phyloP scores from a whole-genome alignment of 2,329 filamentous ascomycete genomes.

The Aspergillus clavatus region DNA sequence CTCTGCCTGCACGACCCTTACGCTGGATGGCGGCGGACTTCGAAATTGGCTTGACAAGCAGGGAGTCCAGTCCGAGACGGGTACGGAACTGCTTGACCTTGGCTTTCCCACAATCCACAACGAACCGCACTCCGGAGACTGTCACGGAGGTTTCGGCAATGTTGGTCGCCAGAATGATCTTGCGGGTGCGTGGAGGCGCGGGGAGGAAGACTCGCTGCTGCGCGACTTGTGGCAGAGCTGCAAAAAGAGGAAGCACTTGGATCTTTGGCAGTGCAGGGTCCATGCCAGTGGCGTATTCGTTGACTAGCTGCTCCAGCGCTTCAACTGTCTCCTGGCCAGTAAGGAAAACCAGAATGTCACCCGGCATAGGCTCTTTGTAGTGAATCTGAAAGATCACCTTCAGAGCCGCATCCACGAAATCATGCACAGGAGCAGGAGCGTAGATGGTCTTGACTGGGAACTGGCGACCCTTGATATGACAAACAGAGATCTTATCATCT shows the following conservation, averaged over 20 bases:
- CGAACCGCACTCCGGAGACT: slow-evolving; percentile 84
- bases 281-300: slow-evolving; percentile 70
- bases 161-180: slow-evolving; percentile 89
- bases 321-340: slow-evolving; percentile 93
- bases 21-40: slow-evolving; percentile 90
- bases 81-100: slow-evolving; percentile 91
- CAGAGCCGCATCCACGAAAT: slow-evolving; percentile 76
- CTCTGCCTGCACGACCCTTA: slow-evolving; percentile 85
- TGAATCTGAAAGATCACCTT: slow-evolving; percentile 84
- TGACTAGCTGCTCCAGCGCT: slow-evolving; percentile 69
- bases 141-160: slow-evolving; percentile 99
- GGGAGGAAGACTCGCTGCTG: slow-evolving; percentile 84
- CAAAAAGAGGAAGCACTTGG: slow-evolving; percentile 75
- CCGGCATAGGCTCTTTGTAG: slow-evolving; percentile 80
- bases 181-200: slow-evolving; percentile 68
- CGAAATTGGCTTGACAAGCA: slow-evolving; percentile 85
- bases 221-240: slow-evolving; percentile 77
- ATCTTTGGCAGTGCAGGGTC: slow-evolving; percentile 66
- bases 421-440: slow-evolving; percentile 66
- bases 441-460: slow-evolving; percentile 78
- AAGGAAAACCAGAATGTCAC: slow-evolving; percentile 88
- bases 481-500: slow-evolving; percentile 47
- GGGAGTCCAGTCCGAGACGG: slow-evolving; percentile 79
- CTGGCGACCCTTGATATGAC: slow-evolving; percentile 78
- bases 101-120: slow-evolving; percentile 88